These are phyloP conservation scores for Ceriops zippeliana DNA, from an alignment of 345 rosid genomes.

Conservation along the genomic window DNA sequence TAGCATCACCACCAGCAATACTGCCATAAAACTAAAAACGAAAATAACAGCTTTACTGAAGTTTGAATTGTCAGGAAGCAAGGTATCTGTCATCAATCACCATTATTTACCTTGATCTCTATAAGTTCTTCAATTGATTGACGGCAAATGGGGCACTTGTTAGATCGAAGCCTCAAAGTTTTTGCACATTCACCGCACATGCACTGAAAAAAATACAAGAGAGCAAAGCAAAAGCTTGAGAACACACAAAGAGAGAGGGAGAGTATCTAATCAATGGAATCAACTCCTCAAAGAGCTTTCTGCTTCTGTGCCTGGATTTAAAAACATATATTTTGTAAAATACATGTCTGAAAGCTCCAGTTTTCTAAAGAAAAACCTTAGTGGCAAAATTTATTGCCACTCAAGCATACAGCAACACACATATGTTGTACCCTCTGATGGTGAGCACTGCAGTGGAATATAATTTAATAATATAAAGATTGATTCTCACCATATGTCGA, in stretches of 20 bases:
- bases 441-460: background rate
- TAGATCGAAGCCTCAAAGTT: constrained; percentile 70
- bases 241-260: background rate
- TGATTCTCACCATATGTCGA: constrained; percentile 74
- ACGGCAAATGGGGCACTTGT: constrained; percentile 89
- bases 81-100: constrained; percentile 36
- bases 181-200: constrained; percentile 83
- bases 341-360: too few relatives aligned
- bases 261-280: too few relatives aligned
- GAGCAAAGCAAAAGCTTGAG: constrained; percentile 4
- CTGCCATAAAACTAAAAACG: background rate
- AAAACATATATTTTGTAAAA: too few relatives aligned
- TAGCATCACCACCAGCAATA: constrained; percentile 1
- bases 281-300: too few relatives aligned
- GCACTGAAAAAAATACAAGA: constrained; percentile 51
- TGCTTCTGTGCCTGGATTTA: too few relatives aligned
- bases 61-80: constrained; percentile 25
- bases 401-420: too few relatives aligned
- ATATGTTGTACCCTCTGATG: too few relatives aligned
- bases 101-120: constrained; percentile 64
- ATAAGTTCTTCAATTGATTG: constrained; percentile 70
- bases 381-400: too few relatives aligned
- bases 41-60: constrained; percentile 20
- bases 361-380: too few relatives aligned
- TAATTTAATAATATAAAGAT: constrained; percentile 2